These are phyloP conservation scores for Oidiodendron maius DNA, from an alignment of 495 filamentous ascomycete species.

Conservation along the genomic window DNA sequence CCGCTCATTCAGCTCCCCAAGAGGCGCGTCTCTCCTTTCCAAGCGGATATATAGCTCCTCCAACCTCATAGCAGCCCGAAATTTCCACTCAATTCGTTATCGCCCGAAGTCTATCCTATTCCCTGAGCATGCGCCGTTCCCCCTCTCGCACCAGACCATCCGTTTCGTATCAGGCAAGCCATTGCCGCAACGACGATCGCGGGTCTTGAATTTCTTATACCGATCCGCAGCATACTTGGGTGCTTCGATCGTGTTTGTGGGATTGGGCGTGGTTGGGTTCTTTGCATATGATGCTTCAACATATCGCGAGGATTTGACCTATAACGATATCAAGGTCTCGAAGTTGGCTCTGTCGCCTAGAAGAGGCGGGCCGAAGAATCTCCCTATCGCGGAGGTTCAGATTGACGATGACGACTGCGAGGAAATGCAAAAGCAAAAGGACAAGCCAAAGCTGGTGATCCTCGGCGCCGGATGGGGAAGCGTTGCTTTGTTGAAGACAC, in stretches of 20 bases:
- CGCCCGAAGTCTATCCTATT: neutral
- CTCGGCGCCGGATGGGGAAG: conserved; percentile 95
- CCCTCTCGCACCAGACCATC: conserved; percentile 3
- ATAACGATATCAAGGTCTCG: conserved; percentile 73
- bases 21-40: neutral
- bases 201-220: conserved; percentile 42
- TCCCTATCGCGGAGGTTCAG: conserved; percentile 81
- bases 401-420: conserved; percentile 82
- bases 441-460: conserved; percentile 88
- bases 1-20: neutral
- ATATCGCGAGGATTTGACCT: conserved; percentile 61
- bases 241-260: conserved; percentile 37
- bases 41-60: neutral
- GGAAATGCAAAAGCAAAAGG: conserved; percentile 59
- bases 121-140: conserved; percentile 1
- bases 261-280: conserved; percentile 62
- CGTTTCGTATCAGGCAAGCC: conserved; percentile 38
- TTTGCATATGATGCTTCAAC: conserved; percentile 94
- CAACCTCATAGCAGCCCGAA: neutral
- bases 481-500: conserved; percentile 82
- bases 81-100: neutral
- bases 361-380: conserved; percentile 88
- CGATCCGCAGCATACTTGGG: conserved; percentile 44
- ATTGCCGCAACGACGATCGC: conserved; percentile 37
- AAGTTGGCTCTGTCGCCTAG: conserved; percentile 74